phyloP scores from a whole-genome alignment of 169 alveolate species.

The Hepatocystis sp. region DNA sequence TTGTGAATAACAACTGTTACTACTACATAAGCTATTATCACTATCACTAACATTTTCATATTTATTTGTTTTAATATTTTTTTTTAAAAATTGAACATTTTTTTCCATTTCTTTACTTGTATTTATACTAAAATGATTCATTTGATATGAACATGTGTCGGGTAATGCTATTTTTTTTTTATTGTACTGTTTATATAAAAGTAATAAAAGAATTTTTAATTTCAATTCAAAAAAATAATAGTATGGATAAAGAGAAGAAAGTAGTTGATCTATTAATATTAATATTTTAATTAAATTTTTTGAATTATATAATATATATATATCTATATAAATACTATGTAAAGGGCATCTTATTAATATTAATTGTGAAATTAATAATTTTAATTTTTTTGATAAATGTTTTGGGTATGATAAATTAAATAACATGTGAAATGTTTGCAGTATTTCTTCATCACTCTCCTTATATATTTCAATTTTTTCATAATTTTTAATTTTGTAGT shows the following conservation, averaged over 20 bases:
- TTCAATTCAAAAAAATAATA: conserved; percentile 61
- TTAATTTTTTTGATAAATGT: conserved; percentile 11
- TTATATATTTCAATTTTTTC: conserved; percentile 33
- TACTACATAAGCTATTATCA: not conserved
- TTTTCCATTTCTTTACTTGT: too few relatives aligned
- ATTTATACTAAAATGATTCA: too few relatives aligned
- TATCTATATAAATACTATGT: conserved; percentile 63
- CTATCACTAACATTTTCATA: conserved; percentile 5
- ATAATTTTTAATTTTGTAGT: too few relatives aligned
- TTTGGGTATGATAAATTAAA: conserved; percentile 12
- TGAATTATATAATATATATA: conserved; percentile 35
- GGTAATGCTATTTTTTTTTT: not conserved
- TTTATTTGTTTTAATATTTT: not conserved
- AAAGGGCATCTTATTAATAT: conserved; percentile 14
- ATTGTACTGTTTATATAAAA: conserved; percentile 6
- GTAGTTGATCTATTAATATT: conserved; percentile 41
- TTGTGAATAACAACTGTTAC: conserved; percentile 15
- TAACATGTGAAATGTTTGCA: conserved; percentile 11
- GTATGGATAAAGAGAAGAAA: conserved; percentile 29
- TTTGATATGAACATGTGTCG: not conserved
- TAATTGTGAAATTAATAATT: conserved; percentile 26
- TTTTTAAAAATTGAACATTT: not conserved
- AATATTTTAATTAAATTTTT: conserved; percentile 31
- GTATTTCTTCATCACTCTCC: conserved; percentile 44
- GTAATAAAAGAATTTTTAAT: conserved; percentile 32